Base-by-base conservation (phyloP, 1,284 basidiomycete genomes). In the Irpex sp. region DNA sequence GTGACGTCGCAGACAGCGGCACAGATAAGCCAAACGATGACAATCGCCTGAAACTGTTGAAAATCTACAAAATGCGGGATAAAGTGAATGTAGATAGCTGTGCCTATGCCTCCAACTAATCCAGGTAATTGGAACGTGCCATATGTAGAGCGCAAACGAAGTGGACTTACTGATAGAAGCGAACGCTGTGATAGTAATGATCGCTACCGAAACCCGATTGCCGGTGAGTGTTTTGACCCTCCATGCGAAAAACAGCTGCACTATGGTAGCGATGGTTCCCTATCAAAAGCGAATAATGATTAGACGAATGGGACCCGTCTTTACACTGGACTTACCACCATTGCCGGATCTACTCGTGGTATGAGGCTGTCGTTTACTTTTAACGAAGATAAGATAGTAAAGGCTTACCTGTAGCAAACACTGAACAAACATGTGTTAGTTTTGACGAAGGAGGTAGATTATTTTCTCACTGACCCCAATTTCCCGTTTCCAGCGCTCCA, bases 191-290 rank as follows among this genome's bases (percentile, higher is more conserved):
- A 78, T 65, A 10, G 71, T 65, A 62, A 81, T 78, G 63, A 78
- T 66, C 6, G 66, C 60, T 15, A 82, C 76, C 24, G 81, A 71
- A 15, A 78, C 70, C 24, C 75, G 76, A 67, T 75, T 82, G 56
- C 76, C 74, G 18, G 80, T 84, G 66, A 85, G 79, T 20, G 83
- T 76, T 45, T 79, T 80, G 60, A 85, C 82, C 71, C 85, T 78
- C 84, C 84, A 85, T 4, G 84, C 82, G 72, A 85, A 85, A 76
- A 85, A 85, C 22, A 82, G 71, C 69, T 85, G 85, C 11, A 84
- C 83, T 18, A 80, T 75, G 60, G 80, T 77, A n/a, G 84, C 84
- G 18, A 84, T 82, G 56, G 84, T 72, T 1, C 82, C 81, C 82
- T 85, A 63, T 32, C 32, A 13, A 38, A 20, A 49, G 45, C 45